Conservation (phyloP, 768 basidiomycete genomes). For the Porpolomopsis calyptriformis region DNA sequence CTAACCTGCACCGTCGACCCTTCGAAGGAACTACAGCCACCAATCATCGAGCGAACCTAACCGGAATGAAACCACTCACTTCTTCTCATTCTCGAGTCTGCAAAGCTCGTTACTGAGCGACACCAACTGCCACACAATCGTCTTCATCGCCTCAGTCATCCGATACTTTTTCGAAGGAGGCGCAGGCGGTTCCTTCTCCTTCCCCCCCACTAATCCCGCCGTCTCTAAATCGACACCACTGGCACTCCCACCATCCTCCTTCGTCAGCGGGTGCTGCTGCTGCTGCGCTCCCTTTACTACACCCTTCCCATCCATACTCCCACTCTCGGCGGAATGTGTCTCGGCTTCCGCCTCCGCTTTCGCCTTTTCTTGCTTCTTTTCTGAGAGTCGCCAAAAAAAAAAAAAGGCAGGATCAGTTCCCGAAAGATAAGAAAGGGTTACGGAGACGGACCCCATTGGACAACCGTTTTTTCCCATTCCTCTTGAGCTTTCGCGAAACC, state of each 20-base stretch:
- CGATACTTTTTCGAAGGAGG: slow-evolving; percentile 63
- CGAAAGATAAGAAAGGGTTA: too few species aligned
- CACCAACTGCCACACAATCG: slow-evolving; percentile 69
- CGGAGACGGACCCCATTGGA: slow-evolving; percentile 50
- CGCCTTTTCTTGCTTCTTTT: slow-evolving; percentile 48
- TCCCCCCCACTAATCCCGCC: background rate
- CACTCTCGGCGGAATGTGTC: slow-evolving; percentile 23
- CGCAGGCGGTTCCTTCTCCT: slow-evolving; percentile 34
- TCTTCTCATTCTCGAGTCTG: slow-evolving; percentile 55
- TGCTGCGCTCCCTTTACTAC: too few species aligned
- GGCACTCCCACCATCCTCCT: too few species aligned
- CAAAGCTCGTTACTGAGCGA: slow-evolving; percentile 77
- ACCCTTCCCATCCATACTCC: slow-evolving; percentile 20
- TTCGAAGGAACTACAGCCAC: slow-evolving; percentile 39
- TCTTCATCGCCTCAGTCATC: slow-evolving; percentile 73
- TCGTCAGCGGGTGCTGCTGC: too few species aligned
- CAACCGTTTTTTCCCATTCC: slow-evolving; percentile 64
- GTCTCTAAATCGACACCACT: too few species aligned
- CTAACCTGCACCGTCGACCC: slow-evolving; percentile 62
- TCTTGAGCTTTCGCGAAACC: slow-evolving; percentile 62
- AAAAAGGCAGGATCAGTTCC: background rate
- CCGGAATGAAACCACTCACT: slow-evolving; percentile 27
- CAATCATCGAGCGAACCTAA: background rate
- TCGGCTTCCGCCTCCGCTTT: slow-evolving; percentile 25
- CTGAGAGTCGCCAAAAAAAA: slow-evolving; percentile 16